Conservation (phyloP, 371 early-diverging fungal genomes). For the Mortierella sp. region DNA sequence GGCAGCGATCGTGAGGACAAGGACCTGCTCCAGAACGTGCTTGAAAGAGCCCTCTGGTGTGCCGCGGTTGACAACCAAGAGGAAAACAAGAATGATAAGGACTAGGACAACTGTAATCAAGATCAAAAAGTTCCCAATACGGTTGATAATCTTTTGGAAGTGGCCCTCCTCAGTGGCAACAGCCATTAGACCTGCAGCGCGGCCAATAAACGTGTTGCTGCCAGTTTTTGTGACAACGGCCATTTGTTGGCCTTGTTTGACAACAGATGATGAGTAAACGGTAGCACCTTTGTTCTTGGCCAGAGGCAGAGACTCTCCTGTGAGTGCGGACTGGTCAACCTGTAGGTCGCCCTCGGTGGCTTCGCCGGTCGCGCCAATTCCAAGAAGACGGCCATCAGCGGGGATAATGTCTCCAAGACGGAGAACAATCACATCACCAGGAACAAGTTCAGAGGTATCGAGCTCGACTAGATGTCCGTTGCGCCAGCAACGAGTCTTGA, state of each 20-base stretch:
- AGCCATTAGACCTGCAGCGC: slow-evolving; percentile 88
- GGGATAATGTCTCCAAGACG: slow-evolving; percentile 95
- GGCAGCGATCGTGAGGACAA: slow-evolving; percentile 95
- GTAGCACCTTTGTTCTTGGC: slow-evolving; percentile 83
- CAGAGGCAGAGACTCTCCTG: slow-evolving; percentile 95
- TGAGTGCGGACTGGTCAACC: slow-evolving; percentile 96
- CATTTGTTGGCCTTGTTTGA: slow-evolving; percentile 88
- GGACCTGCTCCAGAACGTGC: slow-evolving; percentile 81
- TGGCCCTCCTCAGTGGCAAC: slow-evolving; percentile 86
- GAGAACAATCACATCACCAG: slow-evolving; percentile 91
- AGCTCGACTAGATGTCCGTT: slow-evolving; percentile 83
- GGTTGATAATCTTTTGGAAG: slow-evolving; percentile 91
- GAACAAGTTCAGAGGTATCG: slow-evolving; percentile 81
- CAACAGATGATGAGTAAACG: slow-evolving; percentile 85
- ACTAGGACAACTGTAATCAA: slow-evolving; percentile 85
- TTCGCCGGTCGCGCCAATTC: slow-evolving; percentile 86
- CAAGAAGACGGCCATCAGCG: slow-evolving; percentile 91
- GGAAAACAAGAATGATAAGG: slow-evolving; percentile 82
- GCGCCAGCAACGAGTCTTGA: slow-evolving; percentile 85
- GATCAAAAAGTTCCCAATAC: slow-evolving; percentile 94
- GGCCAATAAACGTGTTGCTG: slow-evolving; percentile 87
- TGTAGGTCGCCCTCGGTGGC: slow-evolving; percentile 80
- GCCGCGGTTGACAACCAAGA: slow-evolving; percentile 62
- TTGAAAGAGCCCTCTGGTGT: slow-evolving; percentile 61
- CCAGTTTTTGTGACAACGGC: slow-evolving; percentile 90